Evolutionary conservation across 306 rosid species (phyloP).

Genomic region (Cucumis cinereus): DNA sequence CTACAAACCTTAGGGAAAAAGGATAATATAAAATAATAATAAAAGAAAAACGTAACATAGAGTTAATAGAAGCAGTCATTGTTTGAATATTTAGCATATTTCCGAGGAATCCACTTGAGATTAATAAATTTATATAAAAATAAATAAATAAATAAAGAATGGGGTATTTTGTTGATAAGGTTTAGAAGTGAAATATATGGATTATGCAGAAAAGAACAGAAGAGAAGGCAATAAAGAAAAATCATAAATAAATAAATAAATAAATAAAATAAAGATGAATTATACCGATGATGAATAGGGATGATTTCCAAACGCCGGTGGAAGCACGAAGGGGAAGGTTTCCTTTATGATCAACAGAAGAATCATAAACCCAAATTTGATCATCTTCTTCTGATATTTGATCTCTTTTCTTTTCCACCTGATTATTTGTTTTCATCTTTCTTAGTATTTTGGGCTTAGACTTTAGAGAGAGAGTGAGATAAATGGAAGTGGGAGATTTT

Average conservation of each 20-base stretch:
- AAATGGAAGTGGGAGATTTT: neutral
- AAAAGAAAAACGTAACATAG: neutral
- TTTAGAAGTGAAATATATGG: neutral
- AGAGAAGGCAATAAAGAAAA: neutral
- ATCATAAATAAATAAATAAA: neutral
- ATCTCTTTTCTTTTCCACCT: neutral
- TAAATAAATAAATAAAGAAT: neutral
- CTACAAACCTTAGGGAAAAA: neutral
- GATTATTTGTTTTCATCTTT: conserved; percentile 23
- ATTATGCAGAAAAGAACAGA: neutral
- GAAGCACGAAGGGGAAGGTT: conserved; percentile 45
- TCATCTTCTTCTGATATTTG: conserved; percentile 3
- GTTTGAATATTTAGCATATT: neutral
- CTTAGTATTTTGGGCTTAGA: neutral
- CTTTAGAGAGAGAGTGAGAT: neutral
- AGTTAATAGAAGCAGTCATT: neutral
- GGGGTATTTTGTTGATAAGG: too few relatives aligned
- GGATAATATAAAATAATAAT: neutral
- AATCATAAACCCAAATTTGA: conserved; percentile 40
- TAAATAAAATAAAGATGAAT: neutral
- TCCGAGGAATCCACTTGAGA: neutral
- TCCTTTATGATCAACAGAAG: conserved; percentile 47
- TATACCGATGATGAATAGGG: conserved; percentile 47
- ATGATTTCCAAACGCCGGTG: conserved; percentile 64
- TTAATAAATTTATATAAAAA: neutral